These are phyloP conservation scores for Penicillium sp. DNA, from an alignment of 2,329 filamentous ascomycete species.

Conservation along the genomic window DNA sequence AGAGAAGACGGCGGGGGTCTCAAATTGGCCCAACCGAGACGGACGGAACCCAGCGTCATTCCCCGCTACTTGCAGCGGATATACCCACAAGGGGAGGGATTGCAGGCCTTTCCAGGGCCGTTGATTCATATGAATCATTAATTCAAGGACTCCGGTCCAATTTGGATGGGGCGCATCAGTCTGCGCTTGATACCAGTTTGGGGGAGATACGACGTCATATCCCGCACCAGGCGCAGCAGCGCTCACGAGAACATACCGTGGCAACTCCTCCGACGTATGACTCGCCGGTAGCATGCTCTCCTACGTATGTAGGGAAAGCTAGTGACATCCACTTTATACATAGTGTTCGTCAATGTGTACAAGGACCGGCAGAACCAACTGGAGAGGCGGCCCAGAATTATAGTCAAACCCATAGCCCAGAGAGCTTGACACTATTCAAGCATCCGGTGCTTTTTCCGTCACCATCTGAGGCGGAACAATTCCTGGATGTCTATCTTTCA, in stretches of 20 bases:
- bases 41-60: neutral
- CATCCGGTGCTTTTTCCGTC: constrained; percentile 15
- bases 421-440: constrained; percentile 8
- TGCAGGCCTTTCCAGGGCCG: neutral
- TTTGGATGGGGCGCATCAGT: constrained; percentile 6
- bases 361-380: constrained; percentile 20
- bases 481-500: constrained; percentile 31
- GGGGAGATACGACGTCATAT: neutral
- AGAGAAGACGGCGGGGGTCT: constrained; percentile 8
- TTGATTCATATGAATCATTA: constrained; percentile 16
- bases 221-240: neutral
- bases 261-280: neutral
- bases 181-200: neutral
- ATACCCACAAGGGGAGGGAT: neutral
- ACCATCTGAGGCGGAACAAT: constrained; percentile 14
- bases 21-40: neutral
- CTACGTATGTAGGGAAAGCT: constrained; percentile 39
- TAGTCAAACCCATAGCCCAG: constrained; percentile 14
- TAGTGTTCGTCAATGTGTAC: constrained; percentile 25
- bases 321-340: constrained; percentile 42
- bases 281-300: constrained; percentile 5
- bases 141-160: constrained; percentile 13
- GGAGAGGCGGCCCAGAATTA: constrained; percentile 17
- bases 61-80: neutral
- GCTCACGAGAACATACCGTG: neutral